Conservation (phyloP, 1,284 basidiomycete species). For the Papiliotrema terrestris region DNA sequence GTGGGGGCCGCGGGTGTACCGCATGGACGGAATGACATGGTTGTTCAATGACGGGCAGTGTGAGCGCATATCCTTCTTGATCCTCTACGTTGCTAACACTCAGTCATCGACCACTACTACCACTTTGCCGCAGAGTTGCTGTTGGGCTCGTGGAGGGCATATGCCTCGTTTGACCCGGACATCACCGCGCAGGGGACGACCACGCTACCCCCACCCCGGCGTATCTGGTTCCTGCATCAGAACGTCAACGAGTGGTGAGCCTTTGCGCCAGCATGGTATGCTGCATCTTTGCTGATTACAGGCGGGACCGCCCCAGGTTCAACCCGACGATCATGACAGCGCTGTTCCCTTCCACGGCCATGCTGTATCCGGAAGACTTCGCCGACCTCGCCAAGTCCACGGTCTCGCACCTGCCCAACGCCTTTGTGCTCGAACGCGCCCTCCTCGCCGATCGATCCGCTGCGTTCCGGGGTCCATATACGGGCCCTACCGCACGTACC, state of each 20-base stretch:
- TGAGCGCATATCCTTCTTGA: conserved; percentile 25
- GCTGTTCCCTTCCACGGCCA: conserved; percentile 50
- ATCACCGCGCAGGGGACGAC: conserved; percentile 39
- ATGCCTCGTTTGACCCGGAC: conserved; percentile 51
- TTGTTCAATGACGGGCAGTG: conserved; percentile 49
- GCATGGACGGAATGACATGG: conserved; percentile 64
- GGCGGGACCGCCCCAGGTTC: conserved; percentile 46
- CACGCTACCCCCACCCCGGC: conserved; percentile 32
- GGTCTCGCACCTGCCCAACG: conserved; percentile 39
- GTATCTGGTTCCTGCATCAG: conserved; percentile 47
- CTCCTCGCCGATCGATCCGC: conserved; percentile 71
- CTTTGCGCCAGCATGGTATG: background rate
- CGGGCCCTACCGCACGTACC: conserved; percentile 65
- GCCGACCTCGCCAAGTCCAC: conserved; percentile 52
- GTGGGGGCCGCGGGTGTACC: conserved; percentile 65
- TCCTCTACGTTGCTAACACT: background rate
- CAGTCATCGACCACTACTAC: conserved; percentile 57
- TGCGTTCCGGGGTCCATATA: conserved; percentile 62
- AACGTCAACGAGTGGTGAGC: conserved; percentile 39
- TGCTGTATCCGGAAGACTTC: conserved; percentile 69
- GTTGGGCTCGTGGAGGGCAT: conserved; percentile 15
- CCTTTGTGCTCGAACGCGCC: conserved; percentile 46
- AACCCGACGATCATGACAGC: conserved; percentile 44
- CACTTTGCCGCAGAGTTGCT: conserved; percentile 23
- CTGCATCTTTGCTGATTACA: conserved; percentile 4